These are phyloP conservation scores for Murraya koenigii DNA, from an alignment of 345 rosid genomes.

Conservation along the genomic window DNA sequence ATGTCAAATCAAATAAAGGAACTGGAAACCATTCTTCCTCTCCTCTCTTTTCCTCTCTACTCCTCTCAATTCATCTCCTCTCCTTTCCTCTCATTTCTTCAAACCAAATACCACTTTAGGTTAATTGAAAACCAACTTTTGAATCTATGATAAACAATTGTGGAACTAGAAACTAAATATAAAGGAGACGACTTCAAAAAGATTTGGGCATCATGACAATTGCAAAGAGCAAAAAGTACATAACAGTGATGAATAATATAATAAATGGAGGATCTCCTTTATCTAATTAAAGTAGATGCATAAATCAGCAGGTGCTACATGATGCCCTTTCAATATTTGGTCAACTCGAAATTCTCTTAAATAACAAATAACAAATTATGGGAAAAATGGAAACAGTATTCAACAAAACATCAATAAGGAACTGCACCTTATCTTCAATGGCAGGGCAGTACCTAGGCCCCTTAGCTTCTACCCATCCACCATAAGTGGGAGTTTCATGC, in stretches of 20 bases:
- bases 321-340: not conserved
- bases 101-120: no score
- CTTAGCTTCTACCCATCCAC: conserved; percentile 99
- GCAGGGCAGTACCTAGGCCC: conserved; percentile 99
- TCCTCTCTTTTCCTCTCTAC: no score
- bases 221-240: not conserved
- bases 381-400: not conserved
- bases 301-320: not conserved
- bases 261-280: not conserved
- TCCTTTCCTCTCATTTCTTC: no score
- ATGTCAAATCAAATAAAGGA: no score
- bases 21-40: no score
- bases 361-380: not conserved
- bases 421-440: conserved; percentile 87
- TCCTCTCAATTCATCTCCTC: no score
- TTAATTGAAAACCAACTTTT: not conserved
- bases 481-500: conserved; percentile 98
- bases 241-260: not conserved
- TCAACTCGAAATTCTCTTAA: not conserved
- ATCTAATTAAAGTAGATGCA: not conserved
- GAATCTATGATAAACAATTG: not conserved
- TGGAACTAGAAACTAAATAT: not conserved
- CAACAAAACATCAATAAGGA: not conserved
- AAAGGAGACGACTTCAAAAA: not conserved
- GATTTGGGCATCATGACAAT: not conserved